phyloP scores from a whole-genome alignment of 2,329 filamentous ascomycete species.

The Emergomyces africanus region DNA sequence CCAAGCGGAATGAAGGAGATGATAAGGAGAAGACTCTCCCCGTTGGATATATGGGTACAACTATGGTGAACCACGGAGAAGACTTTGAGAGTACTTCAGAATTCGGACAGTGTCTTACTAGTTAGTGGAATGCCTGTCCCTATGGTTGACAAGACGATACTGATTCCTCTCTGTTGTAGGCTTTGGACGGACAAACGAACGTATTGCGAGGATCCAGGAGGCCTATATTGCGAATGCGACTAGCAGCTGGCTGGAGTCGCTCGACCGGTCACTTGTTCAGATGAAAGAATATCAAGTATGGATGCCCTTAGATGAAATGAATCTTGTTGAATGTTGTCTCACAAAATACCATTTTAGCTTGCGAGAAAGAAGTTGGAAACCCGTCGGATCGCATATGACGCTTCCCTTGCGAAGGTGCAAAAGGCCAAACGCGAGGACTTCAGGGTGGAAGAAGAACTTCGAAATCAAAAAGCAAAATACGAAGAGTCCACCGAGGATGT shows the following conservation, averaged over 20 bases:
- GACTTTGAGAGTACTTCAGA: constrained; percentile 87
- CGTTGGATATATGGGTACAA: constrained; percentile 63
- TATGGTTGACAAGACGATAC: not conserved
- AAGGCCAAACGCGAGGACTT: constrained; percentile 93
- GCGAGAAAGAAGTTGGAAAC: constrained; percentile 90
- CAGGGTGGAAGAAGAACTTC: constrained; percentile 81
- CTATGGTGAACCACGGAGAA: constrained; percentile 80
- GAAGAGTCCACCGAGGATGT: constrained; percentile 93
- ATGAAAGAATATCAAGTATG: constrained; percentile 95
- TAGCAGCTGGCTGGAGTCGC: constrained; percentile 75
- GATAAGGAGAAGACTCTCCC: constrained; percentile 82
- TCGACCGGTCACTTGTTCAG: constrained; percentile 78
- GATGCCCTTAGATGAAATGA: constrained; percentile 1
- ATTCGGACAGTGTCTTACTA: constrained; percentile 73
- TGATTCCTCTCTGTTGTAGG: constrained; percentile 31
- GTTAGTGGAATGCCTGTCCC: constrained; percentile 33
- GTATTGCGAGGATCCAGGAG: constrained; percentile 74
- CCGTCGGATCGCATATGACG: constrained; percentile 79
- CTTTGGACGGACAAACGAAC: constrained; percentile 77
- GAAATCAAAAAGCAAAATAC: constrained; percentile 85
- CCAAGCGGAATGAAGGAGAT: constrained; percentile 69
- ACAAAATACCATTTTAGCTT: constrained; percentile 35
- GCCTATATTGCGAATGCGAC: constrained; percentile 66
- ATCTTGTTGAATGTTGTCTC: constrained; percentile 7
- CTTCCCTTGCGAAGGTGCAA: constrained; percentile 77